Conservation (phyloP, 2,329 filamentous ascomycete genomes). For the Cryphonectria naterciae region DNA sequence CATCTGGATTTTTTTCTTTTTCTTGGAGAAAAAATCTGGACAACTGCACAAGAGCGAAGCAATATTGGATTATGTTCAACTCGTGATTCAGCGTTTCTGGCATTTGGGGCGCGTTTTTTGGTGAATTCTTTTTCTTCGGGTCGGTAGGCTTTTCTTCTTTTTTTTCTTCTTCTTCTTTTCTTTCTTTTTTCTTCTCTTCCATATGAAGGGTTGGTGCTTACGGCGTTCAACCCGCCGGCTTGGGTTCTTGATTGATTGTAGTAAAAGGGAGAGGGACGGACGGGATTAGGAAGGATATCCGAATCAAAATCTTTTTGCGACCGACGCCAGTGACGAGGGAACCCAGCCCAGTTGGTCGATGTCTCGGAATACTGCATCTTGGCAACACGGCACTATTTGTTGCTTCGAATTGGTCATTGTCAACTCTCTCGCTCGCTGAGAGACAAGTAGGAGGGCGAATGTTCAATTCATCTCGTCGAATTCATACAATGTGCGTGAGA, state of each 20-base stretch:
- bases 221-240: slow-evolving; percentile 28
- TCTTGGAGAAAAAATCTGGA: background rate
- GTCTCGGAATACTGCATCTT: background rate
- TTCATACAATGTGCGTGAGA: background rate
- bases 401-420: background rate
- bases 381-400: background rate
- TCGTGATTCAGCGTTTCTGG: slow-evolving; percentile 26
- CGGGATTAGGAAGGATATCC: background rate
- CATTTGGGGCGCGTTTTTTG: background rate
- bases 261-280: background rate
- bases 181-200: background rate
- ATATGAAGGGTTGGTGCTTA: slow-evolving; percentile 11
- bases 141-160: background rate
- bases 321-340: background rate
- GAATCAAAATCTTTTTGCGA: background rate
- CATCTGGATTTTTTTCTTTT: background rate
- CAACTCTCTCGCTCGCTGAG: background rate
- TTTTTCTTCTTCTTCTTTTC: too few species aligned
- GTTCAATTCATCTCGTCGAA: background rate
- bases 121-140: background rate
- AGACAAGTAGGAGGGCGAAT: background rate
- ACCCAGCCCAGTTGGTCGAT: background rate
- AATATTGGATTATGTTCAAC: slow-evolving; percentile 28
- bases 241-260: background rate
- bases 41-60: slow-evolving; percentile 8